Evolutionary conservation across 306 rosid genomes (phyloP), one percentile per base, ranked within the genome.

Genomic region (Neltuma alba): DNA sequence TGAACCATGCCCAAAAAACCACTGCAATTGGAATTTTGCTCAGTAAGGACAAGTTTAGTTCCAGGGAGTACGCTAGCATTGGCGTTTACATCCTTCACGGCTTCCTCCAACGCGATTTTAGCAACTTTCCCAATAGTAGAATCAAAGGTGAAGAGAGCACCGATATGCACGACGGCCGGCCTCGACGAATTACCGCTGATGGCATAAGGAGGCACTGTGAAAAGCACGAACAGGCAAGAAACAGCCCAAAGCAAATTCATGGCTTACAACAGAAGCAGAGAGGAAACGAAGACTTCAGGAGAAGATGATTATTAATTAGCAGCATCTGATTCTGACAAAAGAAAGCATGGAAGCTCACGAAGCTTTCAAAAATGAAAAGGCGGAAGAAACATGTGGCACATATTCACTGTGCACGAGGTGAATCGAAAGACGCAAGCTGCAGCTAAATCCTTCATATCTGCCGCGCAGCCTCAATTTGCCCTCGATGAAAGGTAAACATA

Each of bases 1-100:
- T 90, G 93, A 84, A 90, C 85, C 94, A 91, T 89, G 80, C 97
- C 98, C 6, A 84, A 27, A 54, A 96, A 96, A 47, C 99, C 96
- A 78, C 90, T 93, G 89, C 92, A 88, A 86, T 96, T 93, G 78
- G 98, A 85, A 78, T 74, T 80, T 64, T 82, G 87, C 86, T 63
- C 76, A 14, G 54, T 61, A 18, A 90, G 72, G 80, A 1, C 54
- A 50, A 95, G 94, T 40, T 90, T 70, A 65, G 92, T 87, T 34
- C 89, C 87, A 13, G 20, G 89, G 15, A 96, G 94, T 63, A 95
- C 69, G 84, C 52, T 85, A 65, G 84, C 50, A 83, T 96, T 82
- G 73, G 91, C 85, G 71, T 96, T 96, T 18, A 96, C 91, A 87
- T 96, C 99, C 44, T 87, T 86, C n/a, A 90, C 90, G 0, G 98